phyloP scores from a whole-genome alignment of 768 basidiomycete genomes.

The Tylopilus sp. region DNA sequence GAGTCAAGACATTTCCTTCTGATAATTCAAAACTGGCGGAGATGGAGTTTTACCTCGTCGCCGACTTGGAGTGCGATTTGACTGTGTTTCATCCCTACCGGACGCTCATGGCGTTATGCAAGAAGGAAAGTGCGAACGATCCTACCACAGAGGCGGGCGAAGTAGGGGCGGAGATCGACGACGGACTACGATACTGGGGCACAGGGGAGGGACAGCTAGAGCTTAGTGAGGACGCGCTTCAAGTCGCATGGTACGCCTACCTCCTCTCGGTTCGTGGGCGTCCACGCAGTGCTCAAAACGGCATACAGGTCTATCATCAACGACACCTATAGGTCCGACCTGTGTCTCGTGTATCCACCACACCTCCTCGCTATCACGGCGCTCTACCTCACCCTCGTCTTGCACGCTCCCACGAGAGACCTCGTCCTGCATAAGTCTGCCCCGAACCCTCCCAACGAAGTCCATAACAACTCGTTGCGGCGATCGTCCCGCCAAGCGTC shows the following conservation, averaged over 20 bases:
- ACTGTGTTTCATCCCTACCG: conserved; percentile 95
- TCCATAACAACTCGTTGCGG: conserved; percentile 40
- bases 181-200: conserved; percentile 70
- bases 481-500: conserved; percentile 53
- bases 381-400: conserved; percentile 81
- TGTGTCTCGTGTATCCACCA: conserved; percentile 93
- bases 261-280: not conserved
- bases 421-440: conserved; percentile 39
- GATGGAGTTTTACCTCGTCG: conserved; percentile 98
- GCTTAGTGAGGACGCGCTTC: conserved; percentile 71
- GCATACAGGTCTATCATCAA: conserved; percentile 88
- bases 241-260: conserved; percentile 84
- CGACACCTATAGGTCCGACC: conserved; percentile 90
- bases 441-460: conserved; percentile 15
- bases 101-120: conserved; percentile 75
- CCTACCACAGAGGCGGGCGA: conserved; percentile 53
- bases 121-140: conserved; percentile 44
- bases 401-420: conserved; percentile 58
- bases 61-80: conserved; percentile 94
- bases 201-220: conserved; percentile 77
- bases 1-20: conserved; percentile 74
- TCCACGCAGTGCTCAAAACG: not conserved
- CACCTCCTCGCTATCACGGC: conserved; percentile 92
- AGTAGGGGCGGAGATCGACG: conserved; percentile 52
- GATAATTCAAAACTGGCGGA: conserved; percentile 93